Evolutionary conservation across 2,329 filamentous ascomycete genomes (phyloP), one percentile per base, ranked within the genome.

Genomic region (Diaporthe amygdali): DNA sequence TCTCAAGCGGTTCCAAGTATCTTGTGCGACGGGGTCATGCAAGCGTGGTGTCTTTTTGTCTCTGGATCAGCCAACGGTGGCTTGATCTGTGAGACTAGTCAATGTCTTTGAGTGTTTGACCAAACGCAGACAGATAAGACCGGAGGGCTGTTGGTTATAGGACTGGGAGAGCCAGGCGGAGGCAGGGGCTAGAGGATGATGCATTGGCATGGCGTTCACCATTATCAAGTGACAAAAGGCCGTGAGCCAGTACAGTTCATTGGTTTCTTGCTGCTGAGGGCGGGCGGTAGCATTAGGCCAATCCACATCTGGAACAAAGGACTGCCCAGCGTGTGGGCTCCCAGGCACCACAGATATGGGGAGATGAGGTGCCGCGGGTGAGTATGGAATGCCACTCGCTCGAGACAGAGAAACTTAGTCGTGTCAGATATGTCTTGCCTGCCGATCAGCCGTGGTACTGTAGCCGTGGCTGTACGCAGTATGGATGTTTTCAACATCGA

Each of bases 11-110:
- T 44, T 55, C 68, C 68, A 69, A 66, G 68, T 54, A 39, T 46
- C 73, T 75, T 74, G 74, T 77, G 71, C 71, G 67, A 73, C 68
- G 32, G 67, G 72, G 66, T 71, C 56, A 71, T 69, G 68, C 67
- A 66, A 69, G 52, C 49, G 30, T 72, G 64, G 72, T 56, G 49
- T 46, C 8, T 63, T 71, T 59, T 68, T 59, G 44, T 32, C 27
- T 59, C 6, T 67, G 52, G 71, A 73, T 74, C 74, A 74, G 76
- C 75, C 74, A 76, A 74, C 74, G 64, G 70, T 72, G 74, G 75
- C 72, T 76, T 72, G 70, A 75, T 39, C 51, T 55, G 12, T 67
- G 64, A 67, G 67, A 51, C 67, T 63, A 59, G 55, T 14, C 54
- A 39, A 41, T 20, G 47, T 32, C 44, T 30, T 47, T 44, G 49